Evolutionary conservation across 2,329 filamentous ascomycete species (phyloP).

Genomic region (Xylariaceae sp.): DNA sequence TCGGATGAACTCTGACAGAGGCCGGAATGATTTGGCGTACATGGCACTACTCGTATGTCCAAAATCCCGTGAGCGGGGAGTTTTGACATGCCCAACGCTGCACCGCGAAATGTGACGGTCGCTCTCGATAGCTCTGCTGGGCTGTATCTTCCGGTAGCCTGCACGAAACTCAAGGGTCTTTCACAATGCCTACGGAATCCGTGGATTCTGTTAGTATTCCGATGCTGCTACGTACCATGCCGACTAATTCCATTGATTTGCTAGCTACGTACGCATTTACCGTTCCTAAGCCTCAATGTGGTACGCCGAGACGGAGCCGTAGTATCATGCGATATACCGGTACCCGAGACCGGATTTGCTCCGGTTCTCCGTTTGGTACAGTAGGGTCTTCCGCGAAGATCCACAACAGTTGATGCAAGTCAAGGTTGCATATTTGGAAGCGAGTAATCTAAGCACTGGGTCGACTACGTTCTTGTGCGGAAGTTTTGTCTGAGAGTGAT

Average conservation of each 20-base stretch:
- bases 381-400: not conserved
- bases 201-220: not conserved
- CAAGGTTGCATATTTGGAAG: not conserved
- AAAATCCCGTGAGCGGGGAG: not conserved
- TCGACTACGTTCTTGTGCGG: too few relatives aligned
- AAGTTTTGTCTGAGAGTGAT: not conserved
- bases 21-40: not conserved
- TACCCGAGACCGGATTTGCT: not conserved
- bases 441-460: not conserved
- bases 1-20: not conserved
- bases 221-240: not conserved
- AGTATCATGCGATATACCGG: not conserved
- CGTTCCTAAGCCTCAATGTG: not conserved
- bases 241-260: not conserved
- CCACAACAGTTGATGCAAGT: not conserved
- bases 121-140: not conserved
- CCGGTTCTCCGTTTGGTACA: not conserved
- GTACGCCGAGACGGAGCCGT: not conserved
- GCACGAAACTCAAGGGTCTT: not conserved
- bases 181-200: not conserved
- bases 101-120: not conserved
- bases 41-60: not conserved
- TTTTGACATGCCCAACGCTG: not conserved
- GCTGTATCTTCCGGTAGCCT: not conserved
- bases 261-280: not conserved